Evolutionary conservation across 2,329 filamentous ascomycete genomes (phyloP), one percentile per base, ranked within the genome.

Genomic region (Mycosphaerella arachidis): DNA sequence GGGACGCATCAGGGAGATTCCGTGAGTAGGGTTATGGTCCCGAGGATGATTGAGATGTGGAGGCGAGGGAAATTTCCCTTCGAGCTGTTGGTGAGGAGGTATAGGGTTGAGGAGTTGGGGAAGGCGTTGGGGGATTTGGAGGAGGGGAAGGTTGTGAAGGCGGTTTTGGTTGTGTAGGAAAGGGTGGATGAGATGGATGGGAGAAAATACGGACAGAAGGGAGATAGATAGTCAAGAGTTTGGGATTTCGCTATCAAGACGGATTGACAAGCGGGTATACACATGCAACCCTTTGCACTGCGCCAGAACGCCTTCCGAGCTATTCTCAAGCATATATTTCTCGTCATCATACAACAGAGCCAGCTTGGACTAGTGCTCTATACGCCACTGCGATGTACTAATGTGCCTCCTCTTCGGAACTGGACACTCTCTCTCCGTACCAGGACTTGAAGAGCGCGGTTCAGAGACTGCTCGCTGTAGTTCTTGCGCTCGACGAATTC

Each of bases 401-500:
- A 86, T 43, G 84, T 82, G 6, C 89, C 89, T 67, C 90, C 88
- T 68, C 90, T 88, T 60, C 90, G 80, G 74, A 92, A 89, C 75
- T 90, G 88, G 69, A 94, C 87, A 1, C 90, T 96, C 68, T 97
- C 93, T 67, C 92, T 84, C 70, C 92, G 82, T 74, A 95, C 91
- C 76, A 99, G 77, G 16, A 97, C 84, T 78, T 93, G 86, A 68
- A 99, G 74, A 0, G 93, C 91, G 67, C 93, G 81, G 66, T 92
- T 92, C 31, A 99, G 81, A 16, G 87, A 87, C 72, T 91, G 88
- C 76, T 97, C 94, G 64, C 85, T 91, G 76, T 93, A 97, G 0
- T 91, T 91, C 74, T 92, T 91, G 13, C 89, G 88, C 70, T 96
- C 92, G 5, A 96, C 91, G 81, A 99, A 92, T 74, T 99, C 94